Evolutionary conservation across 129 eudicot genomes (phyloP), one percentile per base, ranked within the genome.

Genomic region (Erigeron canadensis): DNA sequence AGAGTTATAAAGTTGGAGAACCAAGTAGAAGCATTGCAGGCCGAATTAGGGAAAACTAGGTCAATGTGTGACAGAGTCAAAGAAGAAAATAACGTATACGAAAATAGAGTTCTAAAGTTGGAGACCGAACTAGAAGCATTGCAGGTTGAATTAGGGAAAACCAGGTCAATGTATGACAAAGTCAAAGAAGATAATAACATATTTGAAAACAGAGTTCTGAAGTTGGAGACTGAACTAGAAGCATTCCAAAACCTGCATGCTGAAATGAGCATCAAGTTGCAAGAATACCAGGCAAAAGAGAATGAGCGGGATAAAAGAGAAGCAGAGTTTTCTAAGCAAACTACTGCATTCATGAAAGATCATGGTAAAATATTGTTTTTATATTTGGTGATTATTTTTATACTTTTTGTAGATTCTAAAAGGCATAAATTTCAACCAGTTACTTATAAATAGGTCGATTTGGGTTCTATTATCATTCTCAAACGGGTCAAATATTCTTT

Each of bases 241-340:
- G 82, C 82, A 46, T 67, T 82, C 59, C 81, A 86, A 78, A 67
- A 43, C 11, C 69, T 73, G 63, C 77, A 79, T 70, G 57, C 64
- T 21, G 88, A 84, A 73, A 71, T 82, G 81, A 79, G 64, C 23
- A 10, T 67, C 59, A 73, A 74, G 19, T 57, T 84, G 38, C 77
- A 74, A 62, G 82, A 77, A 45, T 69, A 74, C 78, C 72, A 46
- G 72, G 83, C 60, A 28, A 70, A 76, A 68, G 89, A 81, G 70
- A 81, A 54, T 34, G 75, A 67, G 4, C 43, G 71, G 81, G 73
- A 71, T 62, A 71, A 76, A 62, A 84, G 82, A 79, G 97, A 87
- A 67, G 81, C 71, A 59, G 96, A 90, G 62, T 60, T 83, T 42
- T 74, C 86, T 16, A 18, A 69, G 56, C 77, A 65, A 66, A 68